Evolutionary conservation across 768 basidiomycete species (phyloP), one percentile per base, ranked within the genome.

Genomic region (Amanita inopinata): DNA sequence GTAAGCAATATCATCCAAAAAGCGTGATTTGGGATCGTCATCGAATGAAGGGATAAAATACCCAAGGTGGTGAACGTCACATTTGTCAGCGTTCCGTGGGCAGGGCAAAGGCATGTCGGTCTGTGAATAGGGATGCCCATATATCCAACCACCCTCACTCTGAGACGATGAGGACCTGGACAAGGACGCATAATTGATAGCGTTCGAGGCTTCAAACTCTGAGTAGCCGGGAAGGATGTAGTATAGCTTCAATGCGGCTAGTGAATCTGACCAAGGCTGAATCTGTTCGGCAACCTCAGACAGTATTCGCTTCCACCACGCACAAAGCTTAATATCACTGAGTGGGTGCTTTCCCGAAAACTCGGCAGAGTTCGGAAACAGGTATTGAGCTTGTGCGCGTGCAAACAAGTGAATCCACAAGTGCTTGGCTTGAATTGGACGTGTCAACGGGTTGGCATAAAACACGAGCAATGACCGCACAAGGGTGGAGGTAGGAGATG

Each of bases 11-110:
- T 96, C 92, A 58, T 88, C 85, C 57, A 99, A 62, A 59, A 97
- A 97, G 12, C 96, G 76, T 43, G 86, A 78, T 61, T 98, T 97
- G 5, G 96, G 93, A 59, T 96, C 92, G 54, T 99, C 96, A n/a
- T 91, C 86, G 56, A 98, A 90, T 43, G 76, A 82, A 1, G 96
- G 96, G 15, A 99, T 82, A 39, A 74, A 74, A 42, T 78, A 71
- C 0, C 85, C 89, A 22, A 93, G 64, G 45, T 74, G 71, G 20
- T 54, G 59, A 31, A 48, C 52, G 37, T 63, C 61, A 32, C 51
- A n/a, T n/a, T n/a, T n/a, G n/a, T n/a, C n/a, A n/a, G n/a, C 51
- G 33, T 54, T 56, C 27, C 50, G 37, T 10, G 67, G 66, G 53
- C 67, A 75, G 28, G 66, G 74, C 31, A 73, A 56, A 1, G 53